phyloP scores from a whole-genome alignment of 768 basidiomycete species.

The Boletus tomentosulus region DNA sequence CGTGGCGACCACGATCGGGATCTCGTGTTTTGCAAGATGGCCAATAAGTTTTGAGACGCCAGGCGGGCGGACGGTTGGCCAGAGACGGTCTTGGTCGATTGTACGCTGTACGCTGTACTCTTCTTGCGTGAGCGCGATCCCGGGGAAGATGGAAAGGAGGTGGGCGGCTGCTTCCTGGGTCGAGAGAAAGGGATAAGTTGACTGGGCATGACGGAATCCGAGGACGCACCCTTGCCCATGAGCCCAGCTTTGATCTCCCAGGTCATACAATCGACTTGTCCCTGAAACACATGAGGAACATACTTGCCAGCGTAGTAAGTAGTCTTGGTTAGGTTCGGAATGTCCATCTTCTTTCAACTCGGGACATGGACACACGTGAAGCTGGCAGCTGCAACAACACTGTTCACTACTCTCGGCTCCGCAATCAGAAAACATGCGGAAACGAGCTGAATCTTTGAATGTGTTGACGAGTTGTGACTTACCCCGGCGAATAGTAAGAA shows the following conservation, averaged over 20 bases:
- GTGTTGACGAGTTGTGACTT: too few species aligned
- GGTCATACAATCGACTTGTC: too few species aligned
- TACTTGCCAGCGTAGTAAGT: too few species aligned
- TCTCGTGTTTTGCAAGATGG: slow-evolving; percentile 60
- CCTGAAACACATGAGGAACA: too few species aligned
- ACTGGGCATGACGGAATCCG: not conserved
- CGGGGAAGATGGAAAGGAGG: slow-evolving; percentile 74
- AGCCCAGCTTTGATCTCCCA: slow-evolving; percentile 88
- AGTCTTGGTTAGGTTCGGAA: too few species aligned
- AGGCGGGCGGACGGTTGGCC: slow-evolving; percentile 65
- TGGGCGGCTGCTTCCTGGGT: slow-evolving; percentile 54
- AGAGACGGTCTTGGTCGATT: slow-evolving; percentile 54
- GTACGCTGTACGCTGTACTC: slow-evolving; percentile 57
- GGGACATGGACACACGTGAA: too few species aligned
- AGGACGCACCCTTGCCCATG: slow-evolving; percentile 73
- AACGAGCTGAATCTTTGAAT: too few species aligned
- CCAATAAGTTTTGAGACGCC: slow-evolving; percentile 65
- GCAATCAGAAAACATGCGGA: too few species aligned
- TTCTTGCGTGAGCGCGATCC: slow-evolving; percentile 59
- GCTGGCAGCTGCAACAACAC: too few species aligned
- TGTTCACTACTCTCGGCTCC: too few species aligned
- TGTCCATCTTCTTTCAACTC: too few species aligned
- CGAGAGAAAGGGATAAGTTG: not conserved
- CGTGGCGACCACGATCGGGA: slow-evolving; percentile 83
- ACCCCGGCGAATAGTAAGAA: too few species aligned